phyloP scores from a whole-genome alignment of 78 protist genomes.

The Dictyostelium capitatum region DNA sequence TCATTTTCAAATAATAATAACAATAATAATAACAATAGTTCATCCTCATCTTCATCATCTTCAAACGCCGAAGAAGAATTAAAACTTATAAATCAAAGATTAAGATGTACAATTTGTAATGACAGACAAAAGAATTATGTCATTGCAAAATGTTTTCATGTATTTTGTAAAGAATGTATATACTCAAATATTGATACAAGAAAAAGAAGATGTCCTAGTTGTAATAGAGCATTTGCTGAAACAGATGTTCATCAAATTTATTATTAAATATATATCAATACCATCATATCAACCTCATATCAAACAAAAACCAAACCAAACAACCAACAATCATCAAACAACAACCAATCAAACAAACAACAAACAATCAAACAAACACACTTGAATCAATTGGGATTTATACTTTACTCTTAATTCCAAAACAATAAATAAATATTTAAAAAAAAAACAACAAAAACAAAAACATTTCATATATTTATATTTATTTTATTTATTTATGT shows the following conservation, averaged over 20 bases:
- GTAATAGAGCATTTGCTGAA: slow-evolving; percentile 72
- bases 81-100: slow-evolving; percentile 41
- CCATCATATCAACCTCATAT: too few species aligned
- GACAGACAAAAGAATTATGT: slow-evolving; percentile 80
- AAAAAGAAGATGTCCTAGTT: slow-evolving; percentile 79
- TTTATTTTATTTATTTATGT: not conserved
- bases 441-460: not conserved
- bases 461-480: not conserved
- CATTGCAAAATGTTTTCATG: slow-evolving; percentile 83
- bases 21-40: not conserved
- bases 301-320: too few species aligned
- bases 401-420: not conserved
- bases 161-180: slow-evolving; percentile 81
- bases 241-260: slow-evolving; percentile 78
- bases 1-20: not conserved
- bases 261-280: not conserved
- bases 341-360: too few species aligned
- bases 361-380: too few species aligned
- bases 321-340: too few species aligned
- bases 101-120: slow-evolving; percentile 81
- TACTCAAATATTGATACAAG: slow-evolving; percentile 78
- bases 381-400: too few species aligned
- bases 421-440: not conserved
- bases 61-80: slow-evolving; percentile 41
- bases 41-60: not conserved